A percentile compares a stretch with the other conserved stretches of the same genome.
Conservation (phyloP, 2,329 filamentous ascomycete species). For the Tolypocladium cylindrosporum region DNA sequence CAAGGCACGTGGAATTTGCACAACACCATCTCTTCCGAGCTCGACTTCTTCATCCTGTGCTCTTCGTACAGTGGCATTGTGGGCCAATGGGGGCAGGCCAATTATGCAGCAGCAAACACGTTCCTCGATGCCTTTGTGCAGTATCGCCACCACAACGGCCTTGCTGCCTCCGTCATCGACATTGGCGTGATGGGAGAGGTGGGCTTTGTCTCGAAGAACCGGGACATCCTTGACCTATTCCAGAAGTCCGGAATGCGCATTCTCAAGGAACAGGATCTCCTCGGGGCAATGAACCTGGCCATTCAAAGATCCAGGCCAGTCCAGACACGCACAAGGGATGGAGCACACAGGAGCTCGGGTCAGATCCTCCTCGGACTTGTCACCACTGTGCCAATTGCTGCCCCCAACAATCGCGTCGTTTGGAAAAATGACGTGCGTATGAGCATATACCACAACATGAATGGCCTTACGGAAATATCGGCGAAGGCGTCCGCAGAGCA, state of each 20-base stretch:
- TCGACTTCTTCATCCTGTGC: constrained; percentile 25
- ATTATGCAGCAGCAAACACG: constrained; percentile 28
- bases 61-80: constrained; percentile 16
- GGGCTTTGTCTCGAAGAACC: constrained; percentile 21
- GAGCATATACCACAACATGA: constrained; percentile 5
- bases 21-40: constrained; percentile 4
- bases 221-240: constrained; percentile 5
- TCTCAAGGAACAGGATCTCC: constrained; percentile 10
- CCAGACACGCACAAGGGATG: not conserved
- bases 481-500: not conserved
- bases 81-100: constrained; percentile 21
- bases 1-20: constrained; percentile 25
- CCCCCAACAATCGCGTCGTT: constrained; percentile 3
- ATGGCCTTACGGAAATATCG: not conserved
- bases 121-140: constrained; percentile 29
- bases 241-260: constrained; percentile 5
- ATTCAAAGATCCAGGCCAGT: constrained; percentile 1
- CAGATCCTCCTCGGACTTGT: constrained; percentile 3
- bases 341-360: not conserved
- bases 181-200: constrained; percentile 24
- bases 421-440: constrained; percentile 10
- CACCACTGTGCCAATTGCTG: constrained; percentile 4
- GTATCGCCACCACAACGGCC: constrained; percentile 21
- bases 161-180: constrained; percentile 27
- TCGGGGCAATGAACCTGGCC: constrained; percentile 5